Conservation (phyloP, 768 basidiomycete genomes). For the Trametes cubensis region DNA sequence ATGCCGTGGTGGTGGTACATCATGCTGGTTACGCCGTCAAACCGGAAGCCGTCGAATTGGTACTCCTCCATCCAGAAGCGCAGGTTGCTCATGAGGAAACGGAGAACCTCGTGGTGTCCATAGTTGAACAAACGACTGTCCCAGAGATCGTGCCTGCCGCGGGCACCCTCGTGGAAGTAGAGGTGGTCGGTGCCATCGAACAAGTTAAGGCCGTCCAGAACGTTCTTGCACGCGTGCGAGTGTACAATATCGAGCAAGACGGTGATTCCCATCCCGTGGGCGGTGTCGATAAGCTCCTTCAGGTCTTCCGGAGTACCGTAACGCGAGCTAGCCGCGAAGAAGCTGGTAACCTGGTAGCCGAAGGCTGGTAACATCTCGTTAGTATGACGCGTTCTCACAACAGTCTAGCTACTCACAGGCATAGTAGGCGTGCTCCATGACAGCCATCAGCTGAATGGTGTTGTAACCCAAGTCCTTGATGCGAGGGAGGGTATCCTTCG, state of each 20-base stretch:
- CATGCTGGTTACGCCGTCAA: constrained; percentile 99
- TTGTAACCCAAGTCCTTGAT: constrained; percentile 95
- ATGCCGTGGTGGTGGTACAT: constrained; percentile 99
- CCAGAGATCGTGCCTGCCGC: constrained; percentile 95
- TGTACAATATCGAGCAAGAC: constrained; percentile 97
- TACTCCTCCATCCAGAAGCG: constrained; percentile 96
- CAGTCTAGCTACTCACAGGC: constrained; percentile 66
- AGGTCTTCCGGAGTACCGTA: constrained; percentile 95
- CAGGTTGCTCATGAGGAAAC: constrained; percentile 94
- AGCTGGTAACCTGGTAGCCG: constrained; percentile 96
- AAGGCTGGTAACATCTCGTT: constrained; percentile 60
- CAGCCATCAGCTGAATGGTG: constrained; percentile 96
- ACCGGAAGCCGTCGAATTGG: constrained; percentile 95
- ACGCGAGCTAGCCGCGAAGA: constrained; percentile 96
- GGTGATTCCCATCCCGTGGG: constrained; percentile 89
- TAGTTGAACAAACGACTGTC: constrained; percentile 99
- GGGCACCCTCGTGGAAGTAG: constrained; percentile 94
- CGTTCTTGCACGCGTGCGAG: constrained; percentile 98
- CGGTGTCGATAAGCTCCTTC: constrained; percentile 92
- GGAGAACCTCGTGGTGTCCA: constrained; percentile 87
- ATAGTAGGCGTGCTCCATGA: constrained; percentile 98
- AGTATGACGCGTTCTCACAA: neutral
- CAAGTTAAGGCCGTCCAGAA: constrained; percentile 90
- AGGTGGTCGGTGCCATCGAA: constrained; percentile 98
- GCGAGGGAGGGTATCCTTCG: constrained; percentile 76